These are phyloP conservation scores for Wickerhamomyces hampshirensis DNA, from an alignment of 805 yeast genomes.

Conservation along the genomic window DNA sequence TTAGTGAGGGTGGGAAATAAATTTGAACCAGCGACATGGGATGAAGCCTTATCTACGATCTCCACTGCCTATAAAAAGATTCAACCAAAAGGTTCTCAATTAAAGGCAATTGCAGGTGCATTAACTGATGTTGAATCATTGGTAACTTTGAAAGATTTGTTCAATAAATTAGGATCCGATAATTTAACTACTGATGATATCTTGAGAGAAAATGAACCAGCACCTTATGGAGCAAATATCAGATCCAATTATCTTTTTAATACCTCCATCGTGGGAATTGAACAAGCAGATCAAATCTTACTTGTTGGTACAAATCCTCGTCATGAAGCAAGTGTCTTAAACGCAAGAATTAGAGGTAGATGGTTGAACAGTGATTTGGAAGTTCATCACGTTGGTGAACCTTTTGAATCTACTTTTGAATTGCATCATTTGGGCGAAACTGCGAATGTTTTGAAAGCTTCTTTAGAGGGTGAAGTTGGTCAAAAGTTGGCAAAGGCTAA, in stretches of 20 bases:
- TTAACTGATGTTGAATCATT: conserved; percentile 77
- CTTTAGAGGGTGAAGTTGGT: conserved; percentile 67
- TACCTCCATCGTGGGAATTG: conserved; percentile 73
- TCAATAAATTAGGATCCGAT: conserved; percentile 75
- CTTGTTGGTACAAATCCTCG: conserved; percentile 85
- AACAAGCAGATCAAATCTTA: conserved; percentile 76
- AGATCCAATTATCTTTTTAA: conserved; percentile 79
- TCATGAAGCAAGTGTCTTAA: conserved; percentile 84
- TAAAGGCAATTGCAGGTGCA: conserved; percentile 81
- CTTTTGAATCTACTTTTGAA: conserved; percentile 73
- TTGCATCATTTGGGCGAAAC: conserved; percentile 58
- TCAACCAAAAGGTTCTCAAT: conserved; percentile 60
- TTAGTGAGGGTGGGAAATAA: conserved; percentile 63
- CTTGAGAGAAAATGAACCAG: conserved; percentile 37
- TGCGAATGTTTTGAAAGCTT: conserved; percentile 50
- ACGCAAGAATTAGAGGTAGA: conserved; percentile 75
- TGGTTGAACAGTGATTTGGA: conserved; percentile 70
- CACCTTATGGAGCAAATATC: conserved; percentile 64
- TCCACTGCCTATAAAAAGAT: conserved; percentile 54
- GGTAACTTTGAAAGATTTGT: conserved; percentile 76
- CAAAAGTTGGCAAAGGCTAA: conserved; percentile 59
- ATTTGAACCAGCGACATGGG: conserved; percentile 80
- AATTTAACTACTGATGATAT: conserved; percentile 70
- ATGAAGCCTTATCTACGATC: conserved; percentile 70
- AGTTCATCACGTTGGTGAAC: conserved; percentile 68